These are phyloP conservation scores for Garcia nutans DNA, from an alignment of 345 rosid genomes.

Conservation along the genomic window DNA sequence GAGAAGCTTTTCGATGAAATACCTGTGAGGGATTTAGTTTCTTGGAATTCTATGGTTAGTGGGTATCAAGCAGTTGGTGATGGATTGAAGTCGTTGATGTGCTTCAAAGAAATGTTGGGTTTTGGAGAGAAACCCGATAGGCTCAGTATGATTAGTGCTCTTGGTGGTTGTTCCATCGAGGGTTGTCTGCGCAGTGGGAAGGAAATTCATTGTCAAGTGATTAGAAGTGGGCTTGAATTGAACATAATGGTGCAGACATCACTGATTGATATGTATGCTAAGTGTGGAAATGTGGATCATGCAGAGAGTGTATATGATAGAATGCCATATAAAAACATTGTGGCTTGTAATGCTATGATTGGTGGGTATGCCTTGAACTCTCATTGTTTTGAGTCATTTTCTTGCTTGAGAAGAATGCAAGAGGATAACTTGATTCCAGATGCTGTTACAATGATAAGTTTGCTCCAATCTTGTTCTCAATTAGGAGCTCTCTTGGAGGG, in stretches of 20 bases:
- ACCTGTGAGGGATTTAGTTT: constrained; percentile 19
- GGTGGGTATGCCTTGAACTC: constrained; percentile 52
- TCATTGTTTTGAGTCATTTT: constrained; percentile 39
- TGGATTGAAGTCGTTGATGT: constrained; percentile 38
- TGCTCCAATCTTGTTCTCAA: constrained; percentile 61
- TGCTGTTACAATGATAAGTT: constrained; percentile 56
- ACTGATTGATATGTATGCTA: constrained; percentile 64
- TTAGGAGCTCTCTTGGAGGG: constrained; percentile 42
- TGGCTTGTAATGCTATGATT: constrained; percentile 76
- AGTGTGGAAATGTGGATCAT: constrained; percentile 47
- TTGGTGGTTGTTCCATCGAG: constrained; percentile 53
- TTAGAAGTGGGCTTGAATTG: constrained; percentile 43
- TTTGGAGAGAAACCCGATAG: constrained; percentile 46
- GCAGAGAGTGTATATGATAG: constrained; percentile 55
- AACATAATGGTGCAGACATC: constrained; percentile 66
- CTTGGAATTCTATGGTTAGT: constrained; percentile 25
- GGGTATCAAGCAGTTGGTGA: constrained; percentile 40
- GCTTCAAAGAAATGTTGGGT: constrained; percentile 46
- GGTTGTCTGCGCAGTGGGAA: constrained; percentile 43
- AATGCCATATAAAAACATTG: constrained; percentile 42
- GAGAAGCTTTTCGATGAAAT: constrained; percentile 28
- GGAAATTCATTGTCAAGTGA: constrained; percentile 69
- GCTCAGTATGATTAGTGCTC: constrained; percentile 49
- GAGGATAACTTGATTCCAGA: constrained; percentile 51
- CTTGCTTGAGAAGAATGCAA: constrained; percentile 53